A percentile compares a stretch with the other conserved stretches of the same genome.
These are phyloP conservation scores for Phytophthora vignae DNA, from an alignment of 352 stramenopile genomes.

Conservation along the genomic window DNA sequence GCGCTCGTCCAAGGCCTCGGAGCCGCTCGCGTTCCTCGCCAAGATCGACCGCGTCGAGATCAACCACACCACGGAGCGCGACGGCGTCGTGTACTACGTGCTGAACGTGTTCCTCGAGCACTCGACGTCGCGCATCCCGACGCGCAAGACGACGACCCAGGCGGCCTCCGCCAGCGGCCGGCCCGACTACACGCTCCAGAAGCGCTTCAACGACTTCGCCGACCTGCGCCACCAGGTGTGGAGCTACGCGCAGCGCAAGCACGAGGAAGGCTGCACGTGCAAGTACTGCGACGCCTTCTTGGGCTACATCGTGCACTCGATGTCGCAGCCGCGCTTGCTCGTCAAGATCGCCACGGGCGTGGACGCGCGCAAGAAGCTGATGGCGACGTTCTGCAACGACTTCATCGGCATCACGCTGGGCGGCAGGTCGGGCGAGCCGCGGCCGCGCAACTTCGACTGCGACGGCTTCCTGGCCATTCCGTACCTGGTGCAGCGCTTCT, in stretches of 20 bases:
- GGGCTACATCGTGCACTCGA: constrained; percentile 58
- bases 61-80: constrained; percentile 39
- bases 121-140: constrained; percentile 63
- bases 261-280: constrained; percentile 39
- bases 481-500: constrained; percentile 55
- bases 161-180: constrained; percentile 19
- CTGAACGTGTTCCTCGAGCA: constrained; percentile 69
- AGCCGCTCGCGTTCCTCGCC: constrained; percentile 38
- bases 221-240: constrained; percentile 60
- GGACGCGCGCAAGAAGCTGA: constrained; percentile 49
- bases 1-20: constrained; percentile 31
- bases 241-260: constrained; percentile 52
- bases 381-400: constrained; percentile 58
- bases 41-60: constrained; percentile 62
- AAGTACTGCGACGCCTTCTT: constrained; percentile 62
- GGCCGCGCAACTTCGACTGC: constrained; percentile 39
- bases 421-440: constrained; percentile 36
- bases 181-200: constrained; percentile 57
- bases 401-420: constrained; percentile 52
- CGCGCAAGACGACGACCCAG: constrained; percentile 45
- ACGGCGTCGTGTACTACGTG: constrained; percentile 57
- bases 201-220: constrained; percentile 65
- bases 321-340: constrained; percentile 59
- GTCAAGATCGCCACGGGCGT: constrained; percentile 51
- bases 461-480: constrained; percentile 52